Evolutionary conservation across 805 yeast species (phyloP).

Genomic region (Yarrowia sp.): DNA sequence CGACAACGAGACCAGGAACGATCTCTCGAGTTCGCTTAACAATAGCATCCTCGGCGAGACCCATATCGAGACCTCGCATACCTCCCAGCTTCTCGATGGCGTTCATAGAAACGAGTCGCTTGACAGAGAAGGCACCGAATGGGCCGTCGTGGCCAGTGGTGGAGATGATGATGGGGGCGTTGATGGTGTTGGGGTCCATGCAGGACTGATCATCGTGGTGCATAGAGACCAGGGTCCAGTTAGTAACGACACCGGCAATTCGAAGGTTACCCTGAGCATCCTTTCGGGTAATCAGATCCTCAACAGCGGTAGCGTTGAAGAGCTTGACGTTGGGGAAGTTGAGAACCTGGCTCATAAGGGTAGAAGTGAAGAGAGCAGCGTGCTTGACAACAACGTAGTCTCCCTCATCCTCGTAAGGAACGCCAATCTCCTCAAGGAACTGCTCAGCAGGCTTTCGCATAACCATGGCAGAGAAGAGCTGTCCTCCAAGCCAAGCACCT

Average conservation of each 20-base stretch:
- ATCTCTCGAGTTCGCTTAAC: conserved; percentile 68
- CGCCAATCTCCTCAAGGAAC: conserved; percentile 60
- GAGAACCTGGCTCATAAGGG: conserved; percentile 65
- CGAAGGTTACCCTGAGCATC: conserved; percentile 55
- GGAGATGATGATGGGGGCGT: conserved; percentile 59
- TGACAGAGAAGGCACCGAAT: conserved; percentile 75
- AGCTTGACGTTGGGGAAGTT: conserved; percentile 71
- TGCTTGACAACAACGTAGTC: conserved; percentile 78
- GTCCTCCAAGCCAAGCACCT: conserved; percentile 78
- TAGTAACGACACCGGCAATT: conserved; percentile 77
- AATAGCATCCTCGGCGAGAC: conserved; percentile 70
- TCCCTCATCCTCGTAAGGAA: conserved; percentile 75
- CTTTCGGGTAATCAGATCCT: conserved; percentile 71
- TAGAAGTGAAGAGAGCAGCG: conserved; percentile 74
- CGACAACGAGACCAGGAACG: conserved; percentile 59
- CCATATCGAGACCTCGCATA: conserved; percentile 79
- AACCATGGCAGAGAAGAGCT: conserved; percentile 73
- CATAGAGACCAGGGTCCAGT: conserved; percentile 76
- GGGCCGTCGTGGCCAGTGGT: conserved; percentile 84
- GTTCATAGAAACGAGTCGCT: conserved; percentile 58
- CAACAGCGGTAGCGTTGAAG: conserved; percentile 78
- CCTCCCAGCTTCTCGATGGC: conserved; percentile 52
- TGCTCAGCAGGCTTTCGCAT: conserved; percentile 75
- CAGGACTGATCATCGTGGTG: conserved; percentile 75
- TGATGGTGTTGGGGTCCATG: conserved; percentile 81